Conservation (phyloP, 768 basidiomycete species). For the Boletus barrowsii region DNA sequence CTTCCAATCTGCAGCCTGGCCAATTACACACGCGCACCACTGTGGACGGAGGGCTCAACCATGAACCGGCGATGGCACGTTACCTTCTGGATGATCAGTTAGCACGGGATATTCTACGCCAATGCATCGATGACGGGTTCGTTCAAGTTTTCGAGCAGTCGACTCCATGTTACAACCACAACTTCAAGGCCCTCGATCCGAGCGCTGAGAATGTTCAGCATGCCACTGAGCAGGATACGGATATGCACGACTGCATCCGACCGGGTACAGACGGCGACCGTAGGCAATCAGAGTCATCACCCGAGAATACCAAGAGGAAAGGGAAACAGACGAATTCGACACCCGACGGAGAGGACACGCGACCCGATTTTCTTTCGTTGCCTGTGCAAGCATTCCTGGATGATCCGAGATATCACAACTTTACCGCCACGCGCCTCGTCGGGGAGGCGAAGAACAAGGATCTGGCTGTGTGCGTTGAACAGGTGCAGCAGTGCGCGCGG, state of each 20-base stretch:
- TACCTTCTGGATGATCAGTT: too few species aligned
- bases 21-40: background rate
- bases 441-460: constrained; percentile 8
- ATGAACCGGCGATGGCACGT: constrained; percentile 5
- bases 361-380: background rate
- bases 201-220: background rate
- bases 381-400: constrained; percentile 4
- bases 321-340: background rate
- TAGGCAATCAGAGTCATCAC: background rate
- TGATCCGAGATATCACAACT: background rate
- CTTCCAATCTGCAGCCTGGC: background rate
- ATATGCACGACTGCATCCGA: background rate
- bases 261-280: background rate
- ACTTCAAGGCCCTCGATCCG: background rate
- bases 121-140: background rate
- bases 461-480: background rate
- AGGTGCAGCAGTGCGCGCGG: too few species aligned
- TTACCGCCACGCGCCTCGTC: background rate
- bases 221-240: background rate
- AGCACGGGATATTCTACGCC: too few species aligned
- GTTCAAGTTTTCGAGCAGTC: background rate
- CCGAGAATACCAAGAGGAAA: background rate
- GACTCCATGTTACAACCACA: too few species aligned
- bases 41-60: background rate
- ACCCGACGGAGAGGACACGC: background rate